Evolutionary conservation across 1,284 basidiomycete species (phyloP).

Genomic region (Ustilago lituana): DNA sequence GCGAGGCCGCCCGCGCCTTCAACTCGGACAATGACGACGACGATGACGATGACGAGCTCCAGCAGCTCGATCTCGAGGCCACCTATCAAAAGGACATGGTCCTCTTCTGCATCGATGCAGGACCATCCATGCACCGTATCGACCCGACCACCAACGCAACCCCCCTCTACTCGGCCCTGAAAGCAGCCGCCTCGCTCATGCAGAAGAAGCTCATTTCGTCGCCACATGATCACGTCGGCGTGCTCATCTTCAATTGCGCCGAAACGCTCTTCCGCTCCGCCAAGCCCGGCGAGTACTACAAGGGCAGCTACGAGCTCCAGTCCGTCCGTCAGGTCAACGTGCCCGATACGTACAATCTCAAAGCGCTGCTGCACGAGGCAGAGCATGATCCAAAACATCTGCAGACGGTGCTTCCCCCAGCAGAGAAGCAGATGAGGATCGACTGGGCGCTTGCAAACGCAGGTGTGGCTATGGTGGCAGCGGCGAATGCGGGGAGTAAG

Average conservation of each 20-base stretch:
- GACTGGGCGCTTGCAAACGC: slow-evolving; percentile 74
- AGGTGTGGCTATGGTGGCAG: slow-evolving; percentile 70
- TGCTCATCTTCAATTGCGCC: slow-evolving; percentile 91
- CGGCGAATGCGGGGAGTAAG: slow-evolving; percentile 84
- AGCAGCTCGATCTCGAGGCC: slow-evolving; percentile 44
- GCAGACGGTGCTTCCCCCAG: slow-evolving; percentile 53
- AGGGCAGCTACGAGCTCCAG: slow-evolving; percentile 79
- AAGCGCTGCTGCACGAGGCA: slow-evolving; percentile 72
- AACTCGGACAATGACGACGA: slow-evolving; percentile 34
- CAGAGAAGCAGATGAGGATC: slow-evolving; percentile 71
- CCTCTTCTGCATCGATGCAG: slow-evolving; percentile 92
- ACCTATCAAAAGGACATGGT: slow-evolving; percentile 58
- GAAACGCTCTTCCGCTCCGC: slow-evolving; percentile 50
- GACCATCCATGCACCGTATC: slow-evolving; percentile 80
- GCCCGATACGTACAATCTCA: slow-evolving; percentile 69
- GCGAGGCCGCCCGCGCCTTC: slow-evolving; percentile 42
- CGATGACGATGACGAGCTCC: slow-evolving; percentile 44
- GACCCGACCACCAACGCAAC: slow-evolving; percentile 52
- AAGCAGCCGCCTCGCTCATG: slow-evolving; percentile 83
- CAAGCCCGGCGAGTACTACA: slow-evolving; percentile 71
- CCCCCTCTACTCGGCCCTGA: slow-evolving; percentile 74
- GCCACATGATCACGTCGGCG: slow-evolving; percentile 86
- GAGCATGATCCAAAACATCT: slow-evolving; percentile 63
- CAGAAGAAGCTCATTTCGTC: slow-evolving; percentile 88
- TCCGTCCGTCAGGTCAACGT: slow-evolving; percentile 81